Evolutionary conservation across 805 yeast genomes (phyloP).

Genomic region (Barnettozyma botsteinii): DNA sequence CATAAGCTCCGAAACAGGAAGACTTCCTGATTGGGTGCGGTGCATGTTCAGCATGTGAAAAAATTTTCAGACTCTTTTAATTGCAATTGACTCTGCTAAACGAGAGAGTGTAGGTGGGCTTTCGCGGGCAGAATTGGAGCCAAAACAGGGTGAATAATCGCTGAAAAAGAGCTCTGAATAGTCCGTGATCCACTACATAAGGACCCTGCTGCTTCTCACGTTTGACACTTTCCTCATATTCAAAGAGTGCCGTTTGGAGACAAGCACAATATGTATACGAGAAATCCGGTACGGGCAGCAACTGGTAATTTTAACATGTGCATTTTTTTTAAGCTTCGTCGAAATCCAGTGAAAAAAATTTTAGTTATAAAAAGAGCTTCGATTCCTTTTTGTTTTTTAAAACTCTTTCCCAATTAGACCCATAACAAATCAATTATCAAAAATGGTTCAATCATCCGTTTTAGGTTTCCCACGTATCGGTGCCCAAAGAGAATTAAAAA

Average conservation of each 20-base stretch:
- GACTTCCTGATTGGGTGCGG: not conserved
- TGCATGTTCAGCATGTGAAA: conserved; percentile 7
- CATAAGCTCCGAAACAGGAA: not conserved
- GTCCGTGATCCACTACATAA: no score
- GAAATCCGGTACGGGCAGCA: conserved; percentile 1
- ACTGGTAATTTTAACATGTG: conserved; percentile 1
- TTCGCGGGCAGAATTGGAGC: not conserved
- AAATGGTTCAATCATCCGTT: conserved; percentile 94
- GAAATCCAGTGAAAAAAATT: not conserved
- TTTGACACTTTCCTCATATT: not conserved
- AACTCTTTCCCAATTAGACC: no score
- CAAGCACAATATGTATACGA: not conserved
- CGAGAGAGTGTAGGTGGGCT: not conserved
- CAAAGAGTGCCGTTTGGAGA: not conserved
- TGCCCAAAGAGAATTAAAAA: conserved; percentile 98
- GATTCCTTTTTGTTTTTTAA: no score
- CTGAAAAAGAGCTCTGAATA: no score
- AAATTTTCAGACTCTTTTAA: not conserved
- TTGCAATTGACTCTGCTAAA: conserved; percentile 2
- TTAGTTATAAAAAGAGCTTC: conserved; percentile 3
- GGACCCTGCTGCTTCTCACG: no score
- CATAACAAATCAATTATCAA: conserved; percentile 1
- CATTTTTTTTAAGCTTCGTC: conserved; percentile 1
- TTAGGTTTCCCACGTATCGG: conserved; percentile 99
- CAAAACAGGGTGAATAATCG: not conserved